Evolutionary conservation across 148 eudicot genomes (phyloP), one percentile per base, ranked within the genome.

Genomic region (Limonium bicolor): DNA sequence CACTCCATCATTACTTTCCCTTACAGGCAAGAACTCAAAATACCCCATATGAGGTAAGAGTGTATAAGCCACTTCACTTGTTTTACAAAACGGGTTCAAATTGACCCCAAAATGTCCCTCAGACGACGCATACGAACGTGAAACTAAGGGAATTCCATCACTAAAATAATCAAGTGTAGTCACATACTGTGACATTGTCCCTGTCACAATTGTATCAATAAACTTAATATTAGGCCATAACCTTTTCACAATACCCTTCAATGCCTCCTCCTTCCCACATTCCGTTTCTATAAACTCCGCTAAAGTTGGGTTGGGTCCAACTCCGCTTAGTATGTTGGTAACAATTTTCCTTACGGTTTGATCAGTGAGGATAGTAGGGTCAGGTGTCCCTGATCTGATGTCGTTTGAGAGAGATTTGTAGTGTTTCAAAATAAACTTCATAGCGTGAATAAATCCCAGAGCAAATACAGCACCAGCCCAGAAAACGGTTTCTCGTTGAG

Each of bases 381-480:
- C 67, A 0, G 78, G 7, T 2, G 67, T 58, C n/a, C 94, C 86
- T 19, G 49, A 49, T 8, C 80, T 63, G 53, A 82, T 72, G 35
- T 82, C 94, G 0, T 42, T 43, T 18, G 58, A 67, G 1, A 82
- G 36, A 3, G 24, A 27, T 53, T 65, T 25, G 80, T 86, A 78
- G 46, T 82, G 79, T 16, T 74, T 78, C 35, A 74, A 79, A 0
- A 82, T 60, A 35, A 78, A 82, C 28, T 66, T 70, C 19, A 78
- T 78, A 14, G 94, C 94, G 63, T 86, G 82, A 54, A 82, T 78
- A 20, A 82, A 78, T 8, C 94, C 94, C 20, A 86, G 78, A 16
- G 94, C 94, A 0, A 82, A 82, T 20, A 74, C 81, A 0, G 93
- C 93, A 19, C 93, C 93, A 44, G 77, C 92, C 54, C 92, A 70